phyloP scores from a whole-genome alignment of 148 eudicot genomes.

The Vaccinium darrowii region DNA sequence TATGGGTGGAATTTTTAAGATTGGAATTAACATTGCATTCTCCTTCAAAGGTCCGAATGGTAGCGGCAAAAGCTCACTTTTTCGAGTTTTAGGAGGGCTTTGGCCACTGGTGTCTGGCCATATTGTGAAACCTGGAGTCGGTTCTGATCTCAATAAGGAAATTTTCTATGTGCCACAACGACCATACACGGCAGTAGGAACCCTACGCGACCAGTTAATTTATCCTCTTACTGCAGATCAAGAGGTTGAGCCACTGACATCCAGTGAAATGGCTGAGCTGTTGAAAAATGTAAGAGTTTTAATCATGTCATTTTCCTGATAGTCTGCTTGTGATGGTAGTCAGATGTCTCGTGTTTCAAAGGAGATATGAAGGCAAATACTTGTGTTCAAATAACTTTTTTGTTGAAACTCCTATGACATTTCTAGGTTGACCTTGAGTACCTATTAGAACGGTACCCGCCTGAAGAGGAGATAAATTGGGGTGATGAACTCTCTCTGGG shows the following conservation, averaged over 20 bases:
- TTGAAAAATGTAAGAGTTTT: slow-evolving; percentile 73
- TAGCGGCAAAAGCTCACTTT: slow-evolving; percentile 97
- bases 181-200: slow-evolving; percentile 97
- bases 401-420: background rate
- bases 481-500: slow-evolving; percentile 95
- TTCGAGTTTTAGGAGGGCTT: slow-evolving; percentile 95
- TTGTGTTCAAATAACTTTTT: slow-evolving; percentile 10
- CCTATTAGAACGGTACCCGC: slow-evolving; percentile 85
- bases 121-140: slow-evolving; percentile 95
- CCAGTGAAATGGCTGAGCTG: slow-evolving; percentile 76
- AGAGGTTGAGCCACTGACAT: slow-evolving; percentile 74
- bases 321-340: slow-evolving; percentile 11
- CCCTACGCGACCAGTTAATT: slow-evolving; percentile 95
- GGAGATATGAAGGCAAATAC: slow-evolving; percentile 10
- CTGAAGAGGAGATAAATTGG: slow-evolving; percentile 95
- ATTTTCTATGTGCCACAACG: slow-evolving; percentile 96
- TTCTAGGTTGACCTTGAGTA: slow-evolving; percentile 94
- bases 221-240: slow-evolving; percentile 90
- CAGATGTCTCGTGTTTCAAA: background rate
- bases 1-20: background rate
- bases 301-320: background rate
- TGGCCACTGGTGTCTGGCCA: slow-evolving; percentile 98
- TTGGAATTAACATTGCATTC: slow-evolving; percentile 7
- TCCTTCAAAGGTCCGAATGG: slow-evolving; percentile 87
- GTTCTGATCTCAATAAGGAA: slow-evolving; percentile 95